Evolutionary conservation across 805 yeast genomes (phyloP).

Genomic region (Kurtzmaniella fragi): DNA sequence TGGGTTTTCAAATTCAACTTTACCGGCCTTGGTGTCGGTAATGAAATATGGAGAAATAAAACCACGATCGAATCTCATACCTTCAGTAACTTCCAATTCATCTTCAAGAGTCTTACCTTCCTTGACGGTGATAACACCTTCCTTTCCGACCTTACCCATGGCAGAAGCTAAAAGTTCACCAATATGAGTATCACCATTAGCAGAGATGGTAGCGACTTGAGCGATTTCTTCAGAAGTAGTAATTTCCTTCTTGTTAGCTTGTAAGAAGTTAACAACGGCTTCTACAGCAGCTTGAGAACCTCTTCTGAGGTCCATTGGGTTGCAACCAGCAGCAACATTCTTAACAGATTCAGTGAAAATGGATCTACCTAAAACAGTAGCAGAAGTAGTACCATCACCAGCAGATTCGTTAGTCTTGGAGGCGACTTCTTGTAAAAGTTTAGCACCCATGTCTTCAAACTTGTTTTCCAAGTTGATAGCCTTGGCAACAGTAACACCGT

Average conservation of each 20-base stretch:
- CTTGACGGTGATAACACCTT: slow-evolving; percentile 96
- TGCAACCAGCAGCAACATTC: slow-evolving; percentile 98
- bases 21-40: slow-evolving; percentile 87
- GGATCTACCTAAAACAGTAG: slow-evolving; percentile 93
- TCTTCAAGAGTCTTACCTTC: slow-evolving; percentile 97
- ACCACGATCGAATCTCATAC: slow-evolving; percentile 98
- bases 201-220: slow-evolving; percentile 96
- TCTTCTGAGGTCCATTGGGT: slow-evolving; percentile 96
- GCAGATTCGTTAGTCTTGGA: slow-evolving; percentile 95
- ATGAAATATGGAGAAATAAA: slow-evolving; percentile 95
- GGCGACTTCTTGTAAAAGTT: slow-evolving; percentile 92
- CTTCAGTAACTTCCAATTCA: slow-evolving; percentile 93
- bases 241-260: slow-evolving; percentile 83
- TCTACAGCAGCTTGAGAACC: slow-evolving; percentile 97
- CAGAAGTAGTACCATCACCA: slow-evolving; percentile 98
- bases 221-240: slow-evolving; percentile 94
- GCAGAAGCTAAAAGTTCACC: slow-evolving; percentile 90
- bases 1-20: slow-evolving; percentile 94
- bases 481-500: slow-evolving; percentile 96
- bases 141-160: slow-evolving; percentile 98
- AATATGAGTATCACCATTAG: slow-evolving; percentile 91
- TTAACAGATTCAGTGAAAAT: slow-evolving; percentile 93
- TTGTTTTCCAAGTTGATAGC: slow-evolving; percentile 79
- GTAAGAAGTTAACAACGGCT: slow-evolving; percentile 81
- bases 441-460: slow-evolving; percentile 96